Conservation (phyloP, 1,284 basidiomycete genomes). For the Sporisorium exsertum region DNA sequence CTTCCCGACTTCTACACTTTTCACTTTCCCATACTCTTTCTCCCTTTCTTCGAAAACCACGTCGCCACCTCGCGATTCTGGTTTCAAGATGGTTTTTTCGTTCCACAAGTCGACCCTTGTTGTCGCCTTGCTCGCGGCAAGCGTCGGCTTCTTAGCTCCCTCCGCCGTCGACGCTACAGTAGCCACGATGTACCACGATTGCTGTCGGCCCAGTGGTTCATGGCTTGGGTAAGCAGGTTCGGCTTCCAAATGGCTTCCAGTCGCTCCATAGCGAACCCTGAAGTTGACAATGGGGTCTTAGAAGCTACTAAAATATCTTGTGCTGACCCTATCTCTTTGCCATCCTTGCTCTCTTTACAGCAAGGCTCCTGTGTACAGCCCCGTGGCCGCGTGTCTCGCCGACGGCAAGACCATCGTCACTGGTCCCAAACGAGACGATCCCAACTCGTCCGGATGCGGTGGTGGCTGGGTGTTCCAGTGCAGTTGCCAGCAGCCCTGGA, state of each 20-base stretch:
- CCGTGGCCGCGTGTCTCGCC: slow-evolving; percentile 21
- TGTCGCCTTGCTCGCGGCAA: slow-evolving; percentile 18
- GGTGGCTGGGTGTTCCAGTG: slow-evolving; percentile 42
- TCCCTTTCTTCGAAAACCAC: not conserved
- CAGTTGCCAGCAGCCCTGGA: slow-evolving; percentile 46
- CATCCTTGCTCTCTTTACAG: not conserved
- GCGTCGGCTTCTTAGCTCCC: slow-evolving; percentile 19
- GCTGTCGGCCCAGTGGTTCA: slow-evolving; percentile 15
- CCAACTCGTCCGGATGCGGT: slow-evolving; percentile 40
- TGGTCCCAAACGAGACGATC: slow-evolving; percentile 20
- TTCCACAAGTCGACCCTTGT: slow-evolving; percentile 16
- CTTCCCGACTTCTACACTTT: not conserved
- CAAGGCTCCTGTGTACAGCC: slow-evolving; percentile 28
- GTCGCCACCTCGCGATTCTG: not conserved
- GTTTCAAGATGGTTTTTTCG: slow-evolving; percentile 25
- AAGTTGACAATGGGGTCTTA: not conserved
- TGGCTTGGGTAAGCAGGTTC: not conserved
- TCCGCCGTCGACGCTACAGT: slow-evolving; percentile 17
- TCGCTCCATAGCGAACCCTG: not conserved
- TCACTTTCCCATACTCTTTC: not conserved
- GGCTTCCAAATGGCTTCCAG: too few relatives aligned
- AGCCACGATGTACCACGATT: slow-evolving; percentile 48
- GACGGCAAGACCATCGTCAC: slow-evolving; percentile 44
- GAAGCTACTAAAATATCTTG: not conserved
- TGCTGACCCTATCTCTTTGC: not conserved